A percentile compares a stretch with the other conserved stretches of the same genome.
Conservation (phyloP, 371 early-diverging fungal genomes). For the Syncephalis fuscata region DNA sequence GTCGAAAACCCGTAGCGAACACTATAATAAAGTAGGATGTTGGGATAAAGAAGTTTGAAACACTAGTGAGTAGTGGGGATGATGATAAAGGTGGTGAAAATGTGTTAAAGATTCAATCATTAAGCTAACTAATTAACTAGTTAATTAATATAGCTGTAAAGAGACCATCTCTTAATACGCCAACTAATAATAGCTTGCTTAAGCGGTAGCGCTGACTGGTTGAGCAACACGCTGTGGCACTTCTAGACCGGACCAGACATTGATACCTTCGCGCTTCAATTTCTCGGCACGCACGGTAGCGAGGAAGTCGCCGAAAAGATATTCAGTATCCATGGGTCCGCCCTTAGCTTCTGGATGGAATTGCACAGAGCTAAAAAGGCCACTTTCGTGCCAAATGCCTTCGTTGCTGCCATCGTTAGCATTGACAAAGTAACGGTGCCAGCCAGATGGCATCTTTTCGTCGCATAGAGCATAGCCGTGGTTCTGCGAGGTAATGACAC, state of each 20-base stretch:
- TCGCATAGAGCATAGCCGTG: constrained; percentile 87
- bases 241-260: not conserved
- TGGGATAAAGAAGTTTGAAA: no score
- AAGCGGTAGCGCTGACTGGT: no score
- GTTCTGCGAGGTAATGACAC: constrained; percentile 90
- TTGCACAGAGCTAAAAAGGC: constrained; percentile 76
- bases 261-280: constrained; percentile 11
- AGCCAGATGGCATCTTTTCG: constrained; percentile 38
- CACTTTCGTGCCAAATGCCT: constrained; percentile 58
- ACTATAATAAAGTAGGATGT: no score
- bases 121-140: no score
- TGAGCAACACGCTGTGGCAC: no score
- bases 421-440: constrained; percentile 74
- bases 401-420: constrained; percentile 93
- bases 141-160: no score
- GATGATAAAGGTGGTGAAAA: no score
- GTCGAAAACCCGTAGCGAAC: no score
- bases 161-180: no score
- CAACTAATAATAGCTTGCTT: no score
- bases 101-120: no score
- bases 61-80: no score
- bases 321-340: constrained; percentile 86
- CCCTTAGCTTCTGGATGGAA: constrained; percentile 95
- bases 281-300: constrained; percentile 22
- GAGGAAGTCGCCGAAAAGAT: constrained; percentile 63